Conservation (phyloP, 305 asterid genomes). For the Fraxinus baroniana region DNA sequence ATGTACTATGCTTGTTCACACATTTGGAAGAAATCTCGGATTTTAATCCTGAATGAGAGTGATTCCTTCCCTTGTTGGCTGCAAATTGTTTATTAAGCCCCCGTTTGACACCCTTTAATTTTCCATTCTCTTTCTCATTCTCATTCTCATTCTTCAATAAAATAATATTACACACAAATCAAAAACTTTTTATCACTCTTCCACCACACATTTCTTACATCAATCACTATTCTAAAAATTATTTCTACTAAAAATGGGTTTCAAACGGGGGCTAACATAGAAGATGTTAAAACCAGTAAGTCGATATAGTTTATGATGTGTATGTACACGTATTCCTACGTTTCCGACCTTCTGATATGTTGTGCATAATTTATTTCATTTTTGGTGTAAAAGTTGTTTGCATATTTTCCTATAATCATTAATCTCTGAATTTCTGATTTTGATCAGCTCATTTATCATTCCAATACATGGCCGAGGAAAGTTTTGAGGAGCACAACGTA, state of each 20-base stretch:
- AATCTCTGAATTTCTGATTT: neutral
- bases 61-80: neutral
- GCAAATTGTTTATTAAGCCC: neutral
- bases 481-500: constrained; percentile 35
- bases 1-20: neutral
- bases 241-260: too few species aligned
- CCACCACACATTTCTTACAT: too few species aligned
- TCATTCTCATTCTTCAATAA: too few species aligned
- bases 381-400: constrained; percentile 5
- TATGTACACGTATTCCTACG: neutral
- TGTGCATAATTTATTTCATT: neutral
- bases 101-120: too few species aligned
- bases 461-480: constrained; percentile 60
- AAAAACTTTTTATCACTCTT: too few species aligned
- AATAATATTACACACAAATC: too few species aligned
- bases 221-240: too few species aligned
- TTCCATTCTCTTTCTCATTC: too few species aligned
- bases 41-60: neutral
- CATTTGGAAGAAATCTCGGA: neutral
- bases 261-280: too few species aligned
- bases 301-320: neutral
- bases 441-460: neutral
- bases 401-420: neutral
- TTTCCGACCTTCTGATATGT: neutral
- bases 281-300: neutral